phyloP scores from a whole-genome alignment of 306 rosid species.

The Hylodesmum podocarpum region DNA sequence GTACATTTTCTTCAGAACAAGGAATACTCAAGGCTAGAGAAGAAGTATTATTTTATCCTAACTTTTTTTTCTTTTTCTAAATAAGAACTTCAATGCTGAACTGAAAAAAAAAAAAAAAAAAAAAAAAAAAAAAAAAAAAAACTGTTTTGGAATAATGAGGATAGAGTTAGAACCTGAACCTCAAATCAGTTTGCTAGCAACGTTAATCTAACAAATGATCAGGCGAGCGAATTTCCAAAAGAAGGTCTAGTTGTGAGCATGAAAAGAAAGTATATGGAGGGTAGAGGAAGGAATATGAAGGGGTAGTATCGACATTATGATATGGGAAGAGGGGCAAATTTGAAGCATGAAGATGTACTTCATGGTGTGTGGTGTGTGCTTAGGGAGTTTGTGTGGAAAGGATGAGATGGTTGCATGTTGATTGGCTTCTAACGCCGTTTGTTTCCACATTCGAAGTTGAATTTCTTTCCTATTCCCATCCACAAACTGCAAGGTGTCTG shows the following conservation, averaged over 20 bases:
- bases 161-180: constrained; percentile 40
- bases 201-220: constrained; percentile 31
- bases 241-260: constrained; percentile 27
- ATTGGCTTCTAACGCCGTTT: constrained; percentile 47
- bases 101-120: too few relatives aligned
- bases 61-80: constrained; percentile 16
- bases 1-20: constrained; percentile 21
- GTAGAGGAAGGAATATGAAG: constrained; percentile 29
- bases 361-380: constrained; percentile 60
- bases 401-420: constrained; percentile 64
- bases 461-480: constrained; percentile 45
- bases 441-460: constrained; percentile 41
- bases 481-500: constrained; percentile 43
- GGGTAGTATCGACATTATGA: constrained; percentile 43
- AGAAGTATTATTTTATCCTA: not conserved
- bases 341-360: constrained; percentile 28
- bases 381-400: constrained; percentile 36
- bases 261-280: not conserved
- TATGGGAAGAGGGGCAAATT: constrained; percentile 33
- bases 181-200: constrained; percentile 21
- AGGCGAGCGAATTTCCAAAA: constrained; percentile 44
- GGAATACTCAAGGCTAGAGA: not conserved
- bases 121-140: too few relatives aligned
- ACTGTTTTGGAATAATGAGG: constrained; percentile 28
- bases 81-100: constrained; percentile 25